Percentiles rank a stretch among this genome's conserved stretches.
Conservation (phyloP, 2,329 filamentous ascomycete genomes). For the Trichoderma atrobrunneum region DNA sequence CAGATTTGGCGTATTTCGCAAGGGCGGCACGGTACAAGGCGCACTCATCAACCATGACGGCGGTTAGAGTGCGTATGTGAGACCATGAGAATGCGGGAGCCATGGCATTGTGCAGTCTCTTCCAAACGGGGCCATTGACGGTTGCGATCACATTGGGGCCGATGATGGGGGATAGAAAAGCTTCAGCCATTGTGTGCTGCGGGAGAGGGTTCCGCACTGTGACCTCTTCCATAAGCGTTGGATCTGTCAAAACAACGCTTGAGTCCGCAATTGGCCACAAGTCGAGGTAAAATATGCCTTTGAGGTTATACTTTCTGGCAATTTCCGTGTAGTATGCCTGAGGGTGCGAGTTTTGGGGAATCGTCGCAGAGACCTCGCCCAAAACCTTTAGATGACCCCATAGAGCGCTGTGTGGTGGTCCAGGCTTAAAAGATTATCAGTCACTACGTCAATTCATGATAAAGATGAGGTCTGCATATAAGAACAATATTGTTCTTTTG, state of each 20-base stretch:
- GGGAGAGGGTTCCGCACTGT: constrained; percentile 23
- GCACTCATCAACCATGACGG: constrained; percentile 28
- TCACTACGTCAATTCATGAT: not conserved
- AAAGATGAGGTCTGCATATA: not conserved
- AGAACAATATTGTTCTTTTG: not conserved
- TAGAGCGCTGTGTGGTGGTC: constrained; percentile 25
- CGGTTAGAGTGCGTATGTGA: constrained; percentile 26
- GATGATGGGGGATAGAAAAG: constrained; percentile 22
- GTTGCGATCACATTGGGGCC: constrained; percentile 16
- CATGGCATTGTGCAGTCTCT: constrained; percentile 30
- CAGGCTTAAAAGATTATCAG: not conserved
- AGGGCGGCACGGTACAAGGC: constrained; percentile 24
- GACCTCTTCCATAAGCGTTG: constrained; percentile 27
- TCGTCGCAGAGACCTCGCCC: constrained; percentile 16
- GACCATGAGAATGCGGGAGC: constrained; percentile 27
- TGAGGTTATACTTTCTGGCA: constrained; percentile 26
- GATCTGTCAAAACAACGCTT: constrained; percentile 28
- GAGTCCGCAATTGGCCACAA: constrained; percentile 31
- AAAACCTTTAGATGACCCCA: constrained; percentile 26
- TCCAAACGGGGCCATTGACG: constrained; percentile 30
- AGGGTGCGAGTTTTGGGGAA: constrained; percentile 27
- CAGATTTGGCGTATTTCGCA: constrained; percentile 15
- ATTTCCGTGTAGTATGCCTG: constrained; percentile 27
- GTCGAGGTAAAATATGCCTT: constrained; percentile 32
- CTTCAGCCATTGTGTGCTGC: constrained; percentile 21